Evolutionary conservation across 768 basidiomycete genomes (phyloP), one percentile per base, ranked within the genome.

Genomic region (Kondoa malvinella): DNA sequence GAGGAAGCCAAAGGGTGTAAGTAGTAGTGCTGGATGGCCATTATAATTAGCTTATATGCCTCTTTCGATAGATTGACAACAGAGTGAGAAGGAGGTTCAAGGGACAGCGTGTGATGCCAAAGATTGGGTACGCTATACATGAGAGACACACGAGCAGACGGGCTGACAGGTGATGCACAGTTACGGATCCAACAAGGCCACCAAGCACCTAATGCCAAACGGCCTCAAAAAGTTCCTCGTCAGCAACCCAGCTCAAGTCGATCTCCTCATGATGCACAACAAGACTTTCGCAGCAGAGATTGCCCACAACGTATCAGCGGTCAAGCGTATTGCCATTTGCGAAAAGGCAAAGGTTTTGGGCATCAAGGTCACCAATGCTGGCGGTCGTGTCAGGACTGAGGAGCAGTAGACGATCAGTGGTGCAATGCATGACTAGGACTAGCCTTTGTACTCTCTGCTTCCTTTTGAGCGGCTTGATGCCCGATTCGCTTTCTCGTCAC

Each of bases 181-280:
- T 75, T 92, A 90, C 79, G 89, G 89, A 70, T 88, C 87, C 80
- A 91, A 92, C 85, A 85, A 86, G 81, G 88, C 86, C 87, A 96
- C 94, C 74, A 87, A 90, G 71, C 92, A 96, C 78, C 82, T 95
- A 66, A 87, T 96, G 75, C 95, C 95, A 70, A 92, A 86, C 77
- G 95, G 50, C 15, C 34, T 50, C 40, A 50, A 50, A 21, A 50
- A 50, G 21, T 50, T 50, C 40, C 40, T 94, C 71, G 89, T 99
- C 75, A 87, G 83, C 83, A 97, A 97, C 80, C 83, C 87, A 66
- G 84, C 87, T 78, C 92, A 97, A 78, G 80, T 99, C 70, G 92
- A 97, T 75, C 31, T 97, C 74, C 86, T 96, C 71, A 82, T 96
- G 65, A 92, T 96, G 91, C 92, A 96, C 84, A 92, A 90, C 85